Conservation (phyloP, 2,329 filamentous ascomycete species). For the Curvularia hawaiiensis region DNA sequence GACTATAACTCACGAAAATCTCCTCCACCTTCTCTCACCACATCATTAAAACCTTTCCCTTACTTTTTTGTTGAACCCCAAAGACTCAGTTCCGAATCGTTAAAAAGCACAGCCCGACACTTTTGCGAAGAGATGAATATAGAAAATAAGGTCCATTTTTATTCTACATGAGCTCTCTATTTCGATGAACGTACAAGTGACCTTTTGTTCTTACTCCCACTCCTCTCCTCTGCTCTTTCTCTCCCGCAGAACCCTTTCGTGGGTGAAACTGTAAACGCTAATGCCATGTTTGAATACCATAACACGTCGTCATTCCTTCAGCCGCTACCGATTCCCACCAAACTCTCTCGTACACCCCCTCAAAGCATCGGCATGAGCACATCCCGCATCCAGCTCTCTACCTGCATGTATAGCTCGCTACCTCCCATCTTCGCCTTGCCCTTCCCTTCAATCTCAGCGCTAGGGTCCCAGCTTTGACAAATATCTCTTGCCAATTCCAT, state of each 20-base stretch:
- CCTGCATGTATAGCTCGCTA: slow-evolving; percentile 12
- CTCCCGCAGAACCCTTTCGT: too few relatives aligned
- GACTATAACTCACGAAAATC: too few relatives aligned
- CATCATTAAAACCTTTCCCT: too few relatives aligned
- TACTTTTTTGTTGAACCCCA: too few relatives aligned
- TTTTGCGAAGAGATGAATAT: not conserved
- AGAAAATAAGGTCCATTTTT: not conserved
- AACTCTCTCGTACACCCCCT: not conserved
- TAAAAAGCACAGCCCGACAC: not conserved
- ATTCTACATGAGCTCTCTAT: not conserved
- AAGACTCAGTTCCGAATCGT: not conserved
- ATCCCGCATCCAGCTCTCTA: slow-evolving; percentile 27
- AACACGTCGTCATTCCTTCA: not conserved
- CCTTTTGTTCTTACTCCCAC: not conserved
- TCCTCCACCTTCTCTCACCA: too few relatives aligned
- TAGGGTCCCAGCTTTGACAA: slow-evolving; percentile 19
- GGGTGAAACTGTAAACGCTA: not conserved
- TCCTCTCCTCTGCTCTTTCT: not conserved
- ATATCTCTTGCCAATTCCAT: slow-evolving; percentile 27
- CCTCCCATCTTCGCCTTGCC: slow-evolving; percentile 16
- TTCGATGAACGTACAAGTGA: not conserved
- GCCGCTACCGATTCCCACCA: not conserved
- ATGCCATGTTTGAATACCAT: not conserved
- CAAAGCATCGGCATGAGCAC: slow-evolving; percentile 34
- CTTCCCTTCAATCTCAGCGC: slow-evolving; percentile 9